Percentiles rank a stretch among this genome's conserved stretches.
These are phyloP conservation scores for Fusarium agapanthi DNA, from an alignment of 2,329 filamentous ascomycete species.

Conservation along the genomic window DNA sequence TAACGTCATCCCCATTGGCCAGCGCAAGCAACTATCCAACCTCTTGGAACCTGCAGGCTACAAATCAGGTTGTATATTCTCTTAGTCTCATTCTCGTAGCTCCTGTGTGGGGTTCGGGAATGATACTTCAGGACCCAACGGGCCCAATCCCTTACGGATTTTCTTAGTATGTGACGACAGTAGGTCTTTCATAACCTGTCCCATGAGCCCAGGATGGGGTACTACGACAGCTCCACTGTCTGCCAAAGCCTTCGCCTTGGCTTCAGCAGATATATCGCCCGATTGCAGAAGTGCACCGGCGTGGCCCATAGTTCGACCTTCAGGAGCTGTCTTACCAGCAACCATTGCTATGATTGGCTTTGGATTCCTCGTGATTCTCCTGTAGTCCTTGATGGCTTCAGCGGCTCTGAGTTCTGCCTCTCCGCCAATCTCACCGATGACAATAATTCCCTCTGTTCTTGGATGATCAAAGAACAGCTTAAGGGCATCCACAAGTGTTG, in stretches of 20 bases:
- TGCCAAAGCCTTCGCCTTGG: slow-evolving; percentile 47
- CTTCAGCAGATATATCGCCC: slow-evolving; percentile 45
- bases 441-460: slow-evolving; percentile 74
- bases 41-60: not conserved
- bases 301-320: slow-evolving; percentile 75
- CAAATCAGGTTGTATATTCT: not conserved
- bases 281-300: slow-evolving; percentile 67
- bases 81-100: not conserved
- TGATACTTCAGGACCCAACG: not conserved
- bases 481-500: slow-evolving; percentile 76
- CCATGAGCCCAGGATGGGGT: slow-evolving; percentile 51
- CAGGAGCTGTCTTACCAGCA: slow-evolving; percentile 69
- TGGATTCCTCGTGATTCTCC: slow-evolving; percentile 59
- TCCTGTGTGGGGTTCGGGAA: not conserved
- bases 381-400: slow-evolving; percentile 73
- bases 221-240: slow-evolving; percentile 50
- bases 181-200: slow-evolving; percentile 45
- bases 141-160: not conserved
- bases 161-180: slow-evolving; percentile 15
- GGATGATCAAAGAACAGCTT: slow-evolving; percentile 72
- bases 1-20: not conserved
- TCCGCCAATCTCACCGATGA: slow-evolving; percentile 78
- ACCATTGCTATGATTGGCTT: slow-evolving; percentile 74
- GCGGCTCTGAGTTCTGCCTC: slow-evolving; percentile 75
- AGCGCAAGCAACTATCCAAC: not conserved